Percentiles rank a stretch among this genome's conserved stretches.
Evolutionary conservation across 805 yeast species (phyloP).

Genomic region (Lachancea kluyveri): DNA sequence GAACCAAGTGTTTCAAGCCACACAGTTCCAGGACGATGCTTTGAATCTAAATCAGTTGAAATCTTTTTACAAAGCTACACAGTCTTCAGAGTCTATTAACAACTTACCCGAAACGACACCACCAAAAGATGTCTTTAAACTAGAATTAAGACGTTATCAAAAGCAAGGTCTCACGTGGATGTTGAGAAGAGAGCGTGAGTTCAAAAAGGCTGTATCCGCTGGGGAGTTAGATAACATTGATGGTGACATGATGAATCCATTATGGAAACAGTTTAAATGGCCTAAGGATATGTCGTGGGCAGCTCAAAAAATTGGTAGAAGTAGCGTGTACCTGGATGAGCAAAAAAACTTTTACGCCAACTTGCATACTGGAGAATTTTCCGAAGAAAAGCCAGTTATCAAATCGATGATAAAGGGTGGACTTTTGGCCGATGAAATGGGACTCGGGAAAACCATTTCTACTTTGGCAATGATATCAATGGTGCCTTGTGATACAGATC

Average conservation of each 20-base stretch:
- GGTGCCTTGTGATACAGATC: conserved; percentile 44
- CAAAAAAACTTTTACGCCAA: conserved; percentile 57
- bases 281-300: conserved; percentile 46
- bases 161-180: conserved; percentile 85
- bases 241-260: conserved; percentile 65
- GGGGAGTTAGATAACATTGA: conserved; percentile 26
- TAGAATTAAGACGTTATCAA: conserved; percentile 70
- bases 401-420: conserved; percentile 69
- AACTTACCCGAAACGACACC: conserved; percentile 60
- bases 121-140: conserved; percentile 40
- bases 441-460: conserved; percentile 88
- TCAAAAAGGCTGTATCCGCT: conserved; percentile 23
- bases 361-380: conserved; percentile 72
- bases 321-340: background rate
- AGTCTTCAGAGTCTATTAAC: conserved; percentile 49
- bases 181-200: conserved; percentile 70
- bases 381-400: conserved; percentile 59
- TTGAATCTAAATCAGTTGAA: conserved; percentile 68
- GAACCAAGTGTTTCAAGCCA: conserved; percentile 7
- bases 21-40: conserved; percentile 32
- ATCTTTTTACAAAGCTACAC: conserved; percentile 67
- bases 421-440: conserved; percentile 94
- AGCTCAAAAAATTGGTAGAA: conserved; percentile 22
- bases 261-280: conserved; percentile 80
- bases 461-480: conserved; percentile 67